Conservation (phyloP, 495 filamentous ascomycete species). For the Geoglossum glabrum region DNA sequence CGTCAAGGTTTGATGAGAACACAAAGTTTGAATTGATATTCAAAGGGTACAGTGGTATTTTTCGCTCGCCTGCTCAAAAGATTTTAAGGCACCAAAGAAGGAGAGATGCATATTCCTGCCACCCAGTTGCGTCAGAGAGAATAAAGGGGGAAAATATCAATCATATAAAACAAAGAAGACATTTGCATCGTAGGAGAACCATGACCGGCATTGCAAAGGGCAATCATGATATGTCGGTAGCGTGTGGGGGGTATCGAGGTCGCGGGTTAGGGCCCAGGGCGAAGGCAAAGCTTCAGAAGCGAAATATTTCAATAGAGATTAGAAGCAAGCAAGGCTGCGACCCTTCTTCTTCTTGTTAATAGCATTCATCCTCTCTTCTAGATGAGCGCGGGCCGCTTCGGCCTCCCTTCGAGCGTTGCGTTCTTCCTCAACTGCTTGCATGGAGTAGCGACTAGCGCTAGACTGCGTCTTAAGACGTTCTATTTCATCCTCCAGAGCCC, state of each 20-base stretch:
- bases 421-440: conserved; percentile 91
- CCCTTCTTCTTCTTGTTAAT: conserved; percentile 85
- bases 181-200: background rate
- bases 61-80: background rate
- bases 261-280: background rate
- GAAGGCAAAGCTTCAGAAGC: background rate
- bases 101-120: background rate
- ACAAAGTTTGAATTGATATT: background rate
- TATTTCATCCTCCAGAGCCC: conserved; percentile 59
- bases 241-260: background rate
- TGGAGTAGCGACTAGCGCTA: conserved; percentile 49
- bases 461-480: conserved; percentile 48
- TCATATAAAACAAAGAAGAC: background rate
- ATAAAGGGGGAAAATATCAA: background rate
- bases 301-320: background rate
- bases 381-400: conserved; percentile 64
- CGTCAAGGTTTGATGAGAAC: background rate
- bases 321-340: conserved; percentile 93
- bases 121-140: background rate
- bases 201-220: background rate
- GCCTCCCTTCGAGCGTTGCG: conserved; percentile 68
- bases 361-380: conserved; percentile 89
- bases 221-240: background rate
- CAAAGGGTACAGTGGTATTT: background rate
- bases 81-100: background rate